A percentile compares a stretch with the other conserved stretches of the same genome.
phyloP scores from a whole-genome alignment of 2,329 filamentous ascomycete genomes.

The Cyanodermella asteris region DNA sequence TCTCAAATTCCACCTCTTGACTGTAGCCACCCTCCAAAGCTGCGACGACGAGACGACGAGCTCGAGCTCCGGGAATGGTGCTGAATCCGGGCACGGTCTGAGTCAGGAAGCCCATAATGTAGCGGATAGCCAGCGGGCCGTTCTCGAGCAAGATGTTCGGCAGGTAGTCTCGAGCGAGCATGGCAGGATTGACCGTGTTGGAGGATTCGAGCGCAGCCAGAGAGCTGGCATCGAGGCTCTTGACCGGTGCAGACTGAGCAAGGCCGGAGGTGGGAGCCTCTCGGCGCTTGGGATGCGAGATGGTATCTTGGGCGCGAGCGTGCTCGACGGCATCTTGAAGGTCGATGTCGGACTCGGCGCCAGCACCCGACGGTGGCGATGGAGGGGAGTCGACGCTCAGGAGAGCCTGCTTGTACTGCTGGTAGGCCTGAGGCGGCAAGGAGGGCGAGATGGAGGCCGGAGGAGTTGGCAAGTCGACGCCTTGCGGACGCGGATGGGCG shows the following conservation, averaged over 20 bases:
- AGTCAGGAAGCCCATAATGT: conserved; percentile 86
- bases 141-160: conserved; percentile 77
- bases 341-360: conserved; percentile 71
- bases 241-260: conserved; percentile 15
- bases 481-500: conserved; percentile 11
- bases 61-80: conserved; percentile 70
- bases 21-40: conserved; percentile 58
- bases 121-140: conserved; percentile 78
- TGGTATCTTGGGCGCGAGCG: conserved; percentile 21
- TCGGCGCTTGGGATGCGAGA: too few relatives aligned
- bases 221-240: conserved; percentile 22
- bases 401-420: conserved; percentile 30
- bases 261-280: too few relatives aligned
- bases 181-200: conserved; percentile 60
- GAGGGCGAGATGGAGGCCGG: conserved; percentile 88
- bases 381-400: too few relatives aligned
- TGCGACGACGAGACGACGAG: conserved; percentile 74
- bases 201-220: conserved; percentile 43
- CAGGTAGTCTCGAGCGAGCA: conserved; percentile 77
- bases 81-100: conserved; percentile 86
- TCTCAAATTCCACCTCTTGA: conserved; percentile 67
- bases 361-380: conserved; percentile 23
- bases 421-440: conserved; percentile 60
- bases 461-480: conserved; percentile 51
- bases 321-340: conserved; percentile 46